A percentile compares a stretch with the other conserved stretches of the same genome.
Conservation (phyloP, 768 basidiomycete species). For the Baorangia bicolor region DNA sequence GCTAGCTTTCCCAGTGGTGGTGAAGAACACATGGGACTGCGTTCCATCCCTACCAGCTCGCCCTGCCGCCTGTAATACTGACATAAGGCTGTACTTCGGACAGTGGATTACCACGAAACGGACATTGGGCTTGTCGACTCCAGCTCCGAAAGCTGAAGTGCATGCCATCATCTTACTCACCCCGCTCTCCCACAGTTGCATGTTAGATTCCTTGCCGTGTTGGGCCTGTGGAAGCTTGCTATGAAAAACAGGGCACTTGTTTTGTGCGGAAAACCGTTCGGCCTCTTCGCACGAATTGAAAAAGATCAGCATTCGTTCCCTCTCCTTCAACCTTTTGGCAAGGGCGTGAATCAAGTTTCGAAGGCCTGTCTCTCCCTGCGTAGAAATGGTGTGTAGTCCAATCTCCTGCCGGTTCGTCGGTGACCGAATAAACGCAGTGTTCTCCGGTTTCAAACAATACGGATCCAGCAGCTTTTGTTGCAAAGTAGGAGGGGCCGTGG, state of each 20-base stretch:
- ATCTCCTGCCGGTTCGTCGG: background rate
- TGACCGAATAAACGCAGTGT: background rate
- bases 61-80: background rate
- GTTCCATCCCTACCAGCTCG: no score
- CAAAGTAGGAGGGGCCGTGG: no score
- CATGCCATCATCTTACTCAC: no score
- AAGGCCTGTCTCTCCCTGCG: background rate
- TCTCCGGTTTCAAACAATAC: background rate
- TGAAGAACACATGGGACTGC: constrained; percentile 3
- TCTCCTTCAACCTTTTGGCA: background rate
- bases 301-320: background rate
- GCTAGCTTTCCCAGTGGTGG: background rate
- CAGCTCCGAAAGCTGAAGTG: background rate
- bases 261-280: background rate
- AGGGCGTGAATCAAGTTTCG: background rate
- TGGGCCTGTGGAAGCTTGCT: background rate
- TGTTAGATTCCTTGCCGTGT: background rate
- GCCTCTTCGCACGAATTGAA: background rate
- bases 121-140: constrained; percentile 4
- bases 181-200: background rate
- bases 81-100: background rate
- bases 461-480: no score
- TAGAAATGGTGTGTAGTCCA: background rate
- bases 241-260: background rate
- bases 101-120: background rate